phyloP scores from a whole-genome alignment of 129 eudicot species.

The Flaveria trinervia region DNA sequence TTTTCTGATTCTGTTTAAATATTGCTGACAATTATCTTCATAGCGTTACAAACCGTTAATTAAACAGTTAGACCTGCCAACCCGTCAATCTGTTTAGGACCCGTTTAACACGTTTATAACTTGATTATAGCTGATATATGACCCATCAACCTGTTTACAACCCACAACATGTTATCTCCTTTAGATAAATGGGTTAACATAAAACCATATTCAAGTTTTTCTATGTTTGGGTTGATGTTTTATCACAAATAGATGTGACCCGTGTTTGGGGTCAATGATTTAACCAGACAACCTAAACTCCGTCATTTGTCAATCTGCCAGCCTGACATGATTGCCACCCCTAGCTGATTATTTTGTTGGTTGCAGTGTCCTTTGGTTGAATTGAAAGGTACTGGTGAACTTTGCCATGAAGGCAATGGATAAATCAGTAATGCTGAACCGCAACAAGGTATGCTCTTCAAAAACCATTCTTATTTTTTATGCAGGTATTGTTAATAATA shows the following conservation, averaged over 20 bases:
- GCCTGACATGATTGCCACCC: neutral
- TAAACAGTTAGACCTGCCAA: no score
- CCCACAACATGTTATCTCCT: no score
- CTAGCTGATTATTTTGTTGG: constrained; percentile 14
- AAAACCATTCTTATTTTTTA: neutral
- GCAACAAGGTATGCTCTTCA: constrained; percentile 69
- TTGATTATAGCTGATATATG: no score
- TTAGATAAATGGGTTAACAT: no score
- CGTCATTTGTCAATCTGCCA: neutral
- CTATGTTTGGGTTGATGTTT: no score
- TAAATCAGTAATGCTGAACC: constrained; percentile 79
- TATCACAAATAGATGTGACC: neutral
- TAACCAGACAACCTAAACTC: neutral
- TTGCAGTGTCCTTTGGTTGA: constrained; percentile 97
- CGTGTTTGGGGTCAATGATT: neutral
- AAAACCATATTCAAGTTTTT: no score
- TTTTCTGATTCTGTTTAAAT: constrained; percentile 17
- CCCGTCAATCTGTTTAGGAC: no score
- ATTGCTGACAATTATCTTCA: neutral
- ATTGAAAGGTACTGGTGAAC: constrained; percentile 76
- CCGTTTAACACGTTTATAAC: no score
- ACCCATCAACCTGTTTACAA: no score
- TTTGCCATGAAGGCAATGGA: constrained; percentile 99
- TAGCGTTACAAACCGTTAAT: no score
- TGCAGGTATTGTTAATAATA: neutral